Evolutionary conservation across 2,329 filamentous ascomycete genomes (phyloP), one percentile per base, ranked within the genome.

Genomic region (Tolypocladium pustulatum): DNA sequence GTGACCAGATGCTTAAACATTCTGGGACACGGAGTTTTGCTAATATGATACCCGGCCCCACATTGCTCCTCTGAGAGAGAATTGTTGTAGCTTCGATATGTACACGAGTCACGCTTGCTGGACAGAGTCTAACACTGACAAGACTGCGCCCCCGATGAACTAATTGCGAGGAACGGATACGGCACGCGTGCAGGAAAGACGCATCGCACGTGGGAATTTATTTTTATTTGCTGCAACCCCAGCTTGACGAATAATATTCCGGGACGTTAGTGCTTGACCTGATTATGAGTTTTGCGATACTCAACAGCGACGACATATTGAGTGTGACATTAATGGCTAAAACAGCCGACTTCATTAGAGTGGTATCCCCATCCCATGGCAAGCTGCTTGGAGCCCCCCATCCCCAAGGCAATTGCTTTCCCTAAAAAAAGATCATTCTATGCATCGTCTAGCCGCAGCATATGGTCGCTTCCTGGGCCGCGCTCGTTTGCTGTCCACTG

Each of bases 371-470:
- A 6, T 5, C 20, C 8, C 7, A 20, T n/a, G 20, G 20, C 20
- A 9, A 41, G 20, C 20, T 41, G 3, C 15, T 10, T 25, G 15
- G n/a, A n/a, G n/a, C n/a, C n/a, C n/a, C n/a, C n/a, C n/a, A n/a
- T n/a, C n/a, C n/a, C n/a, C n/a, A n/a, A n/a, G n/a, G n/a, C n/a
- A n/a, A n/a, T n/a, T n/a, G n/a, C n/a, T n/a, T n/a, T n/a, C n/a
- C n/a, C n/a, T n/a, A n/a, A n/a, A n/a, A n/a, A n/a, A n/a, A n/a
- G n/a, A n/a, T n/a, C n/a, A n/a, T n/a, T n/a, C n/a, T n/a, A n/a
- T n/a, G n/a, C n/a, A n/a, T n/a, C n/a, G n/a, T n/a, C 65, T 65
- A 77, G 43, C 73, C 74, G 58, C 75, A 77, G 63, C 75, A 77
- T 13, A 77, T 67, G 1, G 74, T 76, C 13, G 72, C 66, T 60